Conservation (phyloP, 2,329 filamentous ascomycete genomes). For the Calonectria ilicicola region DNA sequence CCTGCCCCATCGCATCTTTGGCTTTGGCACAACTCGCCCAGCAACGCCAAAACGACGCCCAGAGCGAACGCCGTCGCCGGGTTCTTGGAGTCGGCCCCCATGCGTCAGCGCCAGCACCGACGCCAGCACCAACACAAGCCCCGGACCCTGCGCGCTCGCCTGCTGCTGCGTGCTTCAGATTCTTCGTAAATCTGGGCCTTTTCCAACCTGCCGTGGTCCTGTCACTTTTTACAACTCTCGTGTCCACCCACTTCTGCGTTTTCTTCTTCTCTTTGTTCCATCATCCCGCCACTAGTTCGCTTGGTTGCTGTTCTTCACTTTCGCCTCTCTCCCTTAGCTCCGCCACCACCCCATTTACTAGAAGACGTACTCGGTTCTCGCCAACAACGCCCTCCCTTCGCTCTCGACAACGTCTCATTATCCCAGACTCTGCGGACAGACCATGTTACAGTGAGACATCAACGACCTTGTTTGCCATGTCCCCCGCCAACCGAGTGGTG, state of each 20-base stretch:
- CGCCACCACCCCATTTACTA: not conserved
- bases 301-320: not conserved
- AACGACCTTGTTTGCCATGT: slow-evolving; percentile 37
- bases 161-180: not conserved
- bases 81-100: slow-evolving; percentile 7
- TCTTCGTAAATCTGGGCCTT: slow-evolving; percentile 20
- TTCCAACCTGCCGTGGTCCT: slow-evolving; percentile 24
- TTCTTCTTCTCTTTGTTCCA: slow-evolving; percentile 29
- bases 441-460: slow-evolving; percentile 40
- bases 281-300: not conserved
- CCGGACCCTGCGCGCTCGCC: not conserved
- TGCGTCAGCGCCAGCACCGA: not conserved
- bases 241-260: slow-evolving; percentile 30
- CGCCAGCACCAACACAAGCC: not conserved
- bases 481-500: slow-evolving; percentile 46
- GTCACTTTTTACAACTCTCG: slow-evolving; percentile 29
- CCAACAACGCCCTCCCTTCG: not conserved
- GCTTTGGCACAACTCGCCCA: slow-evolving; percentile 5
- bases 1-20: not conserved
- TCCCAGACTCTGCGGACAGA: slow-evolving; percentile 18
- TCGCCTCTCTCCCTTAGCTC: slow-evolving; percentile 20
- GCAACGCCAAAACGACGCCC: slow-evolving; percentile 18
- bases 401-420: slow-evolving; percentile 18
- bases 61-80: not conserved
- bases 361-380: not conserved